These are phyloP conservation scores for Corylus avellana DNA, from an alignment of 306 rosid species.

Conservation along the genomic window DNA sequence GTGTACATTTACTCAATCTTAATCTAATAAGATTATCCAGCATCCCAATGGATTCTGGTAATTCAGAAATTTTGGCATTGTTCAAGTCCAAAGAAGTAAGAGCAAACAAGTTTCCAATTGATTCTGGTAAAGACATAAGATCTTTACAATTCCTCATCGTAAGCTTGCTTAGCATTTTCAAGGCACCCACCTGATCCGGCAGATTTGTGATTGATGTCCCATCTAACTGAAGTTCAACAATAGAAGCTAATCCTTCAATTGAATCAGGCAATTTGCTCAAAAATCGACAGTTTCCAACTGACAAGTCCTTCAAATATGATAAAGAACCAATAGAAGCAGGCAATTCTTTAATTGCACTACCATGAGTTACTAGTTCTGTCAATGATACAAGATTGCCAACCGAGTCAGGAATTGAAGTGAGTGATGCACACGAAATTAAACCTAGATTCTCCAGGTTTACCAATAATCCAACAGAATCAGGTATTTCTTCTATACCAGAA, in stretches of 20 bases:
- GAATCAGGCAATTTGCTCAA: conserved; percentile 44
- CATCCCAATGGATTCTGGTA: conserved; percentile 52
- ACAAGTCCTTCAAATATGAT: conserved; percentile 35
- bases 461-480: conserved; percentile 49
- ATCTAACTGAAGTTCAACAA: conserved; percentile 44
- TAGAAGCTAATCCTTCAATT: conserved; percentile 37
- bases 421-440: conserved; percentile 43
- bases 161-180: conserved; percentile 54
- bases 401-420: conserved; percentile 52
- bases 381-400: conserved; percentile 41
- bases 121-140: conserved; percentile 56
- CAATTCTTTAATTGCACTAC: conserved; percentile 42
- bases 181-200: conserved; percentile 52
- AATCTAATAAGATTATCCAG: conserved; percentile 52
- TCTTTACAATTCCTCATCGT: conserved; percentile 42
- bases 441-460: conserved; percentile 55
- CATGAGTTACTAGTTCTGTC: conserved; percentile 16
- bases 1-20: conserved; percentile 38
- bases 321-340: conserved; percentile 57
- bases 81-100: conserved; percentile 41
- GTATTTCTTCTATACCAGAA: conserved; percentile 49
- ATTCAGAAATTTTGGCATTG: conserved; percentile 38
- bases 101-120: conserved; percentile 44
- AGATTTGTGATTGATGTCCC: conserved; percentile 51
- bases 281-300: conserved; percentile 33